These are phyloP conservation scores for Citrus inodora DNA, from an alignment of 345 rosid species.

Conservation along the genomic window DNA sequence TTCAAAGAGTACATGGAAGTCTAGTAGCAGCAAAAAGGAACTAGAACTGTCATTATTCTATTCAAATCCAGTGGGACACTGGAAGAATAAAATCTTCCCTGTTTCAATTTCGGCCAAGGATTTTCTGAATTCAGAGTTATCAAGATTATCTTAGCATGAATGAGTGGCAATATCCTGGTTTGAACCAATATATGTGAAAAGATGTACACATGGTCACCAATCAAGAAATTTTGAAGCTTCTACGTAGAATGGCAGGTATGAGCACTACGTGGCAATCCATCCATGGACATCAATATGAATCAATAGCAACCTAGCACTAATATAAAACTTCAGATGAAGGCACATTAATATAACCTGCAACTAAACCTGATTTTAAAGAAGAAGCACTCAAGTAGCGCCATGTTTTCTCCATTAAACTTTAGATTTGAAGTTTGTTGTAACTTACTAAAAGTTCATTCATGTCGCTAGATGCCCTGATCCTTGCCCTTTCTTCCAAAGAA, in stretches of 20 bases:
- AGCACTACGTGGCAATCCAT: background rate
- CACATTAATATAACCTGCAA: background rate
- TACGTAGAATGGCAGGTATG: background rate
- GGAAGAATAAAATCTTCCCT: background rate
- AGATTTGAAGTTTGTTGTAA: conserved; percentile 8
- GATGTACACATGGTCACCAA: background rate
- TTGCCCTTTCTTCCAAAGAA: conserved; percentile 87
- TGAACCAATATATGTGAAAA: background rate
- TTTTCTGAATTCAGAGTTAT: background rate
- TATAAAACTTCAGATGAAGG: background rate
- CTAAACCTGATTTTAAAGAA: conserved; percentile 6
- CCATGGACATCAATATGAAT: background rate
- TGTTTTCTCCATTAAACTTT: background rate
- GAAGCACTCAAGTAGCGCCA: conserved; percentile 4
- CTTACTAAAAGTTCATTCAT: conserved; percentile 95
- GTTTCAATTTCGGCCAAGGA: background rate
- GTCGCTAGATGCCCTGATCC: conserved; percentile 80
- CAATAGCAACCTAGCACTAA: background rate
- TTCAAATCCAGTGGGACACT: background rate
- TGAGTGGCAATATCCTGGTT: background rate
- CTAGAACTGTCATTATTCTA: background rate
- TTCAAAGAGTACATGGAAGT: background rate
- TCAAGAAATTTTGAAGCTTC: background rate
- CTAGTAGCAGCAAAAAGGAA: background rate
- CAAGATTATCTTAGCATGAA: background rate